phyloP scores from a whole-genome alignment of 164 flowering plant genomes.

The Nymphaea colorata region DNA sequence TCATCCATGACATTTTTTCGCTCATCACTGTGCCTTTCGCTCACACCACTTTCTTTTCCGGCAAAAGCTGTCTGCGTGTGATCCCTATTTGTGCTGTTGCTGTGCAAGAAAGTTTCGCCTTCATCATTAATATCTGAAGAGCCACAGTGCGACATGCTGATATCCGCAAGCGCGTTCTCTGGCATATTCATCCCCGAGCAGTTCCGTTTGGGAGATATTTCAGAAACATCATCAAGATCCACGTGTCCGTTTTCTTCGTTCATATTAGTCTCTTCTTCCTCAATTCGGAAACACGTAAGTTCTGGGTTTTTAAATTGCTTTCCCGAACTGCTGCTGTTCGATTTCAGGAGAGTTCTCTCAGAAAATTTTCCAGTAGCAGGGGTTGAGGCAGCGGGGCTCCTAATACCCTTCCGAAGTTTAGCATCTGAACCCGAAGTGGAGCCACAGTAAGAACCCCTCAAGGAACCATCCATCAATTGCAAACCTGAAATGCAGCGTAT shows the following conservation, averaged over 20 bases:
- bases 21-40: constrained; percentile 16
- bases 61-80: constrained; percentile 19
- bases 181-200: constrained; percentile 11
- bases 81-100: constrained; percentile 33
- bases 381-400: constrained; percentile 18
- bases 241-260: constrained; percentile 38
- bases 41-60: constrained; percentile 16
- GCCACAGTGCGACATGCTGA: constrained; percentile 18
- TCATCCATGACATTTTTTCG: constrained; percentile 15
- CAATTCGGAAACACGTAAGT: constrained; percentile 52
- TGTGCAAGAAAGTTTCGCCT: constrained; percentile 17
- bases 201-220: constrained; percentile 14
- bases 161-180: constrained; percentile 31
- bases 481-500: constrained; percentile 8
- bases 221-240: constrained; percentile 22
- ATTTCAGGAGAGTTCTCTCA: constrained; percentile 29
- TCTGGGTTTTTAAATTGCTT: constrained; percentile 44
- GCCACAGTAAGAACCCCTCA: constrained; percentile 3
- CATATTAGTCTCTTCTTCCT: constrained; percentile 54
- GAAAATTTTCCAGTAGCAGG: constrained; percentile 56
- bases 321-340: constrained; percentile 32
- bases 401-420: constrained; percentile 16
- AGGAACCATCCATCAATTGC: constrained; percentile 8
- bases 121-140: constrained; percentile 22
- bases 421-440: constrained; percentile 19